Evolutionary conservation across 169 alveolate genomes (phyloP), one percentile per base, ranked within the genome.

Genomic region (Plasmodium knowlesi): DNA sequence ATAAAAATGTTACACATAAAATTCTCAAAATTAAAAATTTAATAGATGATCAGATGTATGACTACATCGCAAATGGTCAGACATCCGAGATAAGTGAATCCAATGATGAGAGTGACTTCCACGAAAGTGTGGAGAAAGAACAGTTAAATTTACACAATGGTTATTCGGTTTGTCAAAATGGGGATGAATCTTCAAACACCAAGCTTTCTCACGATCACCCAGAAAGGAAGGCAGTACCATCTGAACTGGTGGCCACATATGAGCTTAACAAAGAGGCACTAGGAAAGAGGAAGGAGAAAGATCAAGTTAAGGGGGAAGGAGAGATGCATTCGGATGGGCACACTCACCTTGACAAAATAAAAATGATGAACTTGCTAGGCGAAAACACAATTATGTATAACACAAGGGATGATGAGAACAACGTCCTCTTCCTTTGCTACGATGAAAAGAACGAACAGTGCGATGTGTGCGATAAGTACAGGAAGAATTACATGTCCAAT

Each of bases 361-460:
- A 53, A 32, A 53, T 73, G 43, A 74, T 34, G 53, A 76, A 76
- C 22, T 12, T 9, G 30, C 16, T 39, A 76, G 70, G 70, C 1
- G 82, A 70, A 5, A 46, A 74, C 39, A 54, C 28, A 30, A 34
- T 70, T 53, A 10, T 86, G 4, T 46, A 86, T 14, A 74, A 74
- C 50, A 86, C 14, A 5, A 53, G 41, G 16, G 57, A 53, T 9
- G 8, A 74, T 8, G 61, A 84, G 41, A 86, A 74, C 57, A 74
- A 85, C 61, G 93, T 86, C 0, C 72, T 86, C 25, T 86, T 19
- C 54, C 43, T 86, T 3, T 86, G 82, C 16, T 86, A 86, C 70
- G 93, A 86, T 34, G 86, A 86, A 86, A 70, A 25, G 67, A 86
- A 57, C 70, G 93, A 86, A 5, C 82, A 86, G 41, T 86, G 93